Evolutionary conservation across 495 filamentous ascomycete species (phyloP).

Genomic region (Annulohypoxylon bovei): DNA sequence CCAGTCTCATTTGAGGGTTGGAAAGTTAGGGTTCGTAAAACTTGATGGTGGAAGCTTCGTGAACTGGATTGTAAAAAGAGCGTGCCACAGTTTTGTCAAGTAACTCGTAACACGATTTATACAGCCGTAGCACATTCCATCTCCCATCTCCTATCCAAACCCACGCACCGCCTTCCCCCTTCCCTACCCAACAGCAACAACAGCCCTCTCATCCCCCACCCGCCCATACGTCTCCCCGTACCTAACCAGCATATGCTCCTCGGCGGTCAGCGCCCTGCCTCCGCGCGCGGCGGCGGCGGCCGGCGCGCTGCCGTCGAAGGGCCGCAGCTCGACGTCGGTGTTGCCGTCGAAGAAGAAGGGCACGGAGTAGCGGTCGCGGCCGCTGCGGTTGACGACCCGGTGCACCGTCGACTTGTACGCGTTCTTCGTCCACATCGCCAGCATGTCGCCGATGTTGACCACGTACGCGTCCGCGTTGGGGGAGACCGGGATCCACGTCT

Average conservation of each 20-base stretch:
- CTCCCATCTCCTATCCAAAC: not conserved
- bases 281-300: slow-evolving; percentile 1
- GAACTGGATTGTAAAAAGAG: not conserved
- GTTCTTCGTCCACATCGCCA: slow-evolving; percentile 58
- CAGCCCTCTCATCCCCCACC: slow-evolving; percentile 12
- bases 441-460: slow-evolving; percentile 63
- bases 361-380: slow-evolving; percentile 57
- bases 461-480: slow-evolving; percentile 62
- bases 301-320: slow-evolving; percentile 45
- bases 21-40: not conserved
- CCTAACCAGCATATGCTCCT: slow-evolving; percentile 46
- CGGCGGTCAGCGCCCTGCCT: slow-evolving; percentile 42
- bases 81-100: not conserved
- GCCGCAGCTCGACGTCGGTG: slow-evolving; percentile 46
- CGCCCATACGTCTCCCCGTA: slow-evolving; percentile 32
- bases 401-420: slow-evolving; percentile 61
- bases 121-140: not conserved
- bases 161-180: not conserved
- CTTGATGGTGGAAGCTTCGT: not conserved
- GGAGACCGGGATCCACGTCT: slow-evolving; percentile 52
- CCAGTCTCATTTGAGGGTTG: not conserved
- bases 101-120: not conserved
- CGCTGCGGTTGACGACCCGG: slow-evolving; percentile 59
- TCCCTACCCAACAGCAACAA: not conserved
- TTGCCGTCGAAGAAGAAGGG: slow-evolving; percentile 61